Base-by-base conservation (phyloP, 2,329 filamentous ascomycete species). In the Pestalotiopsis sp. region DNA sequence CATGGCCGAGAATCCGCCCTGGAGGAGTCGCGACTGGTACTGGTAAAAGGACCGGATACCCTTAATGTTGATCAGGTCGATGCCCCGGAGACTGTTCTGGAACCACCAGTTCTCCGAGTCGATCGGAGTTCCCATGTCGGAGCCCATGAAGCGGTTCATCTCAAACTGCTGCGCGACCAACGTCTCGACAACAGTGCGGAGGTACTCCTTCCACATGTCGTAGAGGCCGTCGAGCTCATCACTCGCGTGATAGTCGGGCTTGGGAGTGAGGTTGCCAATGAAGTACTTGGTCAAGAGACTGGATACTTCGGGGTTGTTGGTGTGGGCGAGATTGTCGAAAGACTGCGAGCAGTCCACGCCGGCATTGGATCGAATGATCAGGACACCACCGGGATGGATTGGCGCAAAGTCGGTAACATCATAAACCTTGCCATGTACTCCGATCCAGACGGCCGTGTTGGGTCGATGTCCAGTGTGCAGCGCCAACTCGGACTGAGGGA, bases 221-320 rank as follows among this genome's bases (percentile, higher is more conserved):
- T 87, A 85, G 1, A 87, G 73, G 9, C 76, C 74, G 1, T 80
- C 79, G 20, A 87, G 76, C 9, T 86, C 85, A 0, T 79, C 75
- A 17, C 76, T 79, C 14, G 76, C 73, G 17, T 81, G 79, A 63
- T 82, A 85, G 58, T 86, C 81, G 0, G 85, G 84, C 74, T 87
- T 87, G 1, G 83, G 80, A 0, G 83, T 82, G 13, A 87, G 72
- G 27, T 87, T 83, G 0, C 85, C 85, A 9, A 87, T 82, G 66
- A 87, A 87, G 72, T 88, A 88, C 57, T 86, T 86, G 0, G 85
- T 85, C 4, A 88, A 74, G 1, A 88, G 79, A 72, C 84, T 86
- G 4, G 81, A 78, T 0, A 87, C 85, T 72, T 87, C 85, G 0
- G 86, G 85, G 65, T 88, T 87, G 71, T 85, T 86, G 1, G 85